Evolutionary conservation across 768 basidiomycete species (phyloP), one percentile per base, ranked within the genome.

Genomic region (Lentinula edodes): DNA sequence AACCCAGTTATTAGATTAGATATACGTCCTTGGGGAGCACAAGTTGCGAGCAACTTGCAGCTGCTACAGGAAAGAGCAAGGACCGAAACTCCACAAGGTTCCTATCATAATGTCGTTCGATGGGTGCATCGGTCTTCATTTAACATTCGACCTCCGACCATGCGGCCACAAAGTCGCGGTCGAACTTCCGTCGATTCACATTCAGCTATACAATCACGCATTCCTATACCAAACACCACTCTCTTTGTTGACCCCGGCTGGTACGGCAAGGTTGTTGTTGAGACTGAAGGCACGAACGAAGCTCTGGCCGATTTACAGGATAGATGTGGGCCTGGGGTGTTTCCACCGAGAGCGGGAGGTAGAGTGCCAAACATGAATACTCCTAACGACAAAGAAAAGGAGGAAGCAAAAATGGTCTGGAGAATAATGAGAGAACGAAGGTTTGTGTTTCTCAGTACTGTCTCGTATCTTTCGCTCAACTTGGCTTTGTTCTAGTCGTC

Each of bases 211-310:
- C 64, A 71, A 53, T 42, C 67, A 6, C 77, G 78, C 9, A 75
- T 83, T 12, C 83, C 83, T 0, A 84, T 88, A 9, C 87, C 87
- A 0, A 80, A 81, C 5, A 74, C 80, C 2, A 78, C 77, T 16
- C 78, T 86, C 58, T 80, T 79, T 45, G 83, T 93, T 13, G 91
- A 94, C 69, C 74, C 86, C 4, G 87, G 88, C 45, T 95, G 92
- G 92, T 89, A 87, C 66, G 93, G 93, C 3, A 88, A 83, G 0
- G 81, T 95, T 50, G 83, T 94, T 32, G 82, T 95, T 28, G 92
- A 95, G 76, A 86, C 90, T 10, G 91, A 93, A 69, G 91, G 91
- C 42, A 94, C 93, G 46, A 89, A 93, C 69, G 93, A 95, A 68
- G 86, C 89, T 9, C 80, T 93, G 28, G 84, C 82, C 18, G 93